Conservation (phyloP, 805 yeast species). For the Nakazawaea ernobii region DNA sequence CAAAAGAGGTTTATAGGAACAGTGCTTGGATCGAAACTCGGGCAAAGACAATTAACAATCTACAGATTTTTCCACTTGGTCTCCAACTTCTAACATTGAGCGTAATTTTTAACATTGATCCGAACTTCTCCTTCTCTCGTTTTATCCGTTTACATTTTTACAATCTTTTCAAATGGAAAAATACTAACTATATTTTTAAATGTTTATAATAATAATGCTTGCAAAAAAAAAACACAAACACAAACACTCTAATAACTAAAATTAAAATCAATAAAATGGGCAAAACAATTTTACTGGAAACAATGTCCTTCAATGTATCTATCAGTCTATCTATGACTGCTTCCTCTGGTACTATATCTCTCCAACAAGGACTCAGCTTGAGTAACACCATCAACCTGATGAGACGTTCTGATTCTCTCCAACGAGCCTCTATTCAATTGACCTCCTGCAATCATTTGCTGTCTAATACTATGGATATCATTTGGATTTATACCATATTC, state of each 20-base stretch:
- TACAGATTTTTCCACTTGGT: too few relatives aligned
- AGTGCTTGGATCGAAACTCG: too few relatives aligned
- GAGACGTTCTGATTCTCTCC: conserved; percentile 37
- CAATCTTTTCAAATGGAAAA: too few relatives aligned
- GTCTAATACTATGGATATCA: conserved; percentile 11
- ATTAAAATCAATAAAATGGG: background rate
- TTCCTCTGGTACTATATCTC: conserved; percentile 10
- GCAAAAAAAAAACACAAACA: background rate
- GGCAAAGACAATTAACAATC: too few relatives aligned
- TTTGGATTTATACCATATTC: conserved; percentile 1
- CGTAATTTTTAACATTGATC: too few relatives aligned
- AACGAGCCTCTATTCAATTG: conserved; percentile 25
- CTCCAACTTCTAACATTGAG: too few relatives aligned
- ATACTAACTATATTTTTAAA: too few relatives aligned
- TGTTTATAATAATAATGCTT: too few relatives aligned
- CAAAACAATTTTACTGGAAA: background rate
- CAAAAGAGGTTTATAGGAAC: too few relatives aligned
- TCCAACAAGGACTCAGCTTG: conserved; percentile 40
- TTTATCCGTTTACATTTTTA: too few relatives aligned
- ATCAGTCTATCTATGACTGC: background rate
- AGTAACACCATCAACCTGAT: conserved; percentile 43
- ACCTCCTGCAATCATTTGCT: conserved; percentile 14
- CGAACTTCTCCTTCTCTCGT: too few relatives aligned
- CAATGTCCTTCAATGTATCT: background rate
- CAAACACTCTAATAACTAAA: background rate